Evolutionary conservation across 2,329 filamentous ascomycete genomes (phyloP).

Genomic region (Cladosporium sp.): DNA sequence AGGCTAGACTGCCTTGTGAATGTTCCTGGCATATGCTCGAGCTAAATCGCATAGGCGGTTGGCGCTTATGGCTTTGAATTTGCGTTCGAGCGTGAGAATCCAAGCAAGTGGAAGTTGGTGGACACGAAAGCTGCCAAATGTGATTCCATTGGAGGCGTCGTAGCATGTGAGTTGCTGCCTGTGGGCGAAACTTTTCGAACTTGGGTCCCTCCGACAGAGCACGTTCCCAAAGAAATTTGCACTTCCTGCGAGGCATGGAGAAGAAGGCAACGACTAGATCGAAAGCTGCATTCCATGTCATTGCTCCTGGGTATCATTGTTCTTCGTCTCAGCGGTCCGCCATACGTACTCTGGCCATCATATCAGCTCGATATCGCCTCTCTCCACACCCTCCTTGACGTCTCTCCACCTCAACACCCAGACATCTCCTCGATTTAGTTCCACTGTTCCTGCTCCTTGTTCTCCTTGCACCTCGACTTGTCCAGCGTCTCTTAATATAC

Average conservation of each 20-base stretch:
- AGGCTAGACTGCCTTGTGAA: not conserved
- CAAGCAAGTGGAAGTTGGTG: not conserved
- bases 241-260: not conserved
- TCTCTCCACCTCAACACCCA: conserved; percentile 62
- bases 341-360: conserved; percentile 33
- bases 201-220: not conserved
- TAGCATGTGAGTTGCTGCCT: not conserved
- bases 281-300: not conserved
- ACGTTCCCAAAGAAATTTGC: not conserved
- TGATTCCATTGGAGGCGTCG: not conserved
- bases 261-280: not conserved
- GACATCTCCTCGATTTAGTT: conserved; percentile 54
- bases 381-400: conserved; percentile 65
- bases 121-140: not conserved
- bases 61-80: not conserved
- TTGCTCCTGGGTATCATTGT: conserved; percentile 21
- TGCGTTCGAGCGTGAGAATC: not conserved
- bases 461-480: conserved; percentile 62
- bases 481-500: conserved; percentile 65
- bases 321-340: not conserved
- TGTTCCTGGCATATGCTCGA: not conserved
- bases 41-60: not conserved
- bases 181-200: not conserved
- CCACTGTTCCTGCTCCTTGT: conserved; percentile 49
- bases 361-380: conserved; percentile 70